Conservation (phyloP, 2,329 filamentous ascomycete genomes). For the Apiospora hydei region DNA sequence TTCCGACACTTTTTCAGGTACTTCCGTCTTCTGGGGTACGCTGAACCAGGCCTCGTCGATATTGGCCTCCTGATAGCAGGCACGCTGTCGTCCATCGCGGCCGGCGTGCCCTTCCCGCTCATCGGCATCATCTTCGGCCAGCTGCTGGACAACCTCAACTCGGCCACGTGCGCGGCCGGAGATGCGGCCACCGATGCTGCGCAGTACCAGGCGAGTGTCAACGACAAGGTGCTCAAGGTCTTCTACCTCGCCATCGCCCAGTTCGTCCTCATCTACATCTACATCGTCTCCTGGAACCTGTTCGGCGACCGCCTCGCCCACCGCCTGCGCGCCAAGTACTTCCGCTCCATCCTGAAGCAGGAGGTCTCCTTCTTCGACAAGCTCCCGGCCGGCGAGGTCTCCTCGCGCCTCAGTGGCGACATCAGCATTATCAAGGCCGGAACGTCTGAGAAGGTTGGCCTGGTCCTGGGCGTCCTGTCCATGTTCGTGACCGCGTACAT, state of each 20-base stretch:
- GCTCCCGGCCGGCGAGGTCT: constrained; percentile 62
- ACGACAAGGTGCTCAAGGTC: constrained; percentile 62
- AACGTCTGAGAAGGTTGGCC: constrained; percentile 68
- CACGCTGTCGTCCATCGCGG: constrained; percentile 55
- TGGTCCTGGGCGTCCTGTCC: constrained; percentile 61
- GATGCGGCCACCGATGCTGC: constrained; percentile 37
- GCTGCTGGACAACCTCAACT: constrained; percentile 67
- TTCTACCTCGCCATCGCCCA: constrained; percentile 66
- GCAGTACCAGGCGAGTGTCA: constrained; percentile 49
- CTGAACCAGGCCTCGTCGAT: constrained; percentile 52
- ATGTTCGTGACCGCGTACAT: constrained; percentile 69
- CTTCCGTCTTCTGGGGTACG: constrained; percentile 55
- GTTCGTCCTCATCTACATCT: constrained; percentile 63
- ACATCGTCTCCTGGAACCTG: constrained; percentile 65
- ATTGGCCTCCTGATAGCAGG: constrained; percentile 51
- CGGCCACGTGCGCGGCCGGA: constrained; percentile 55
- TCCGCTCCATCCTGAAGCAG: constrained; percentile 60
- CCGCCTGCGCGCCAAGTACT: constrained; percentile 62
- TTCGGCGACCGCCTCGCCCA: constrained; percentile 63
- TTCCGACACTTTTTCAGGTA: constrained; percentile 45
- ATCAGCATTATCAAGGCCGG: constrained; percentile 67
- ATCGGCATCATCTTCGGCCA: constrained; percentile 71
- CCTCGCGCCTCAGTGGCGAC: constrained; percentile 63
- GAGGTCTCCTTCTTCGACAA: constrained; percentile 66
- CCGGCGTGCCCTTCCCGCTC: constrained; percentile 69